Conservation (phyloP, 257 asterid genomes). For the Oldenlandia corymbosa region DNA sequence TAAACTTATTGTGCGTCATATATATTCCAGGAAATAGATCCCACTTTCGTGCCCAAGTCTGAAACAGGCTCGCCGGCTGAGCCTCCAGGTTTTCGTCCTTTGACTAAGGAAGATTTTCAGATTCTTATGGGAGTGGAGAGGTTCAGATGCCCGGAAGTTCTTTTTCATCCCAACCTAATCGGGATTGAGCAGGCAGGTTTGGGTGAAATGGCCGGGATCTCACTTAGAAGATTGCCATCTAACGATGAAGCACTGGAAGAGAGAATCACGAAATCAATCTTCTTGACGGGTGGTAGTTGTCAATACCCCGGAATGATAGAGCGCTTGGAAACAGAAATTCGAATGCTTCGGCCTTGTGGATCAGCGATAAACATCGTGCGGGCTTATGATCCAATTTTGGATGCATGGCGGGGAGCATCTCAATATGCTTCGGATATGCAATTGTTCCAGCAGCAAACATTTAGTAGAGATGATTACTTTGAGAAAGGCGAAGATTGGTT, state of each 20-base stretch:
- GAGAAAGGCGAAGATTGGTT: conserved; percentile 97
- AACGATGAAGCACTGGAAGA: conserved; percentile 41
- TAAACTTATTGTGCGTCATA: conserved; percentile 2
- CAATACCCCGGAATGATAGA: conserved; percentile 71
- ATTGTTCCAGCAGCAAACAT: conserved; percentile 55
- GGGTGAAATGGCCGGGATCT: conserved; percentile 78
- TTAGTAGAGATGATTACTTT: conserved; percentile 73
- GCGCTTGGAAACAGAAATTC: conserved; percentile 77
- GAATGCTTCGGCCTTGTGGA: conserved; percentile 80
- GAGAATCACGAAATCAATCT: conserved; percentile 62
- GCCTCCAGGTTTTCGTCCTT: conserved; percentile 73
- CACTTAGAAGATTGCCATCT: conserved; percentile 57
- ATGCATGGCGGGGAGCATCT: conserved; percentile 98
- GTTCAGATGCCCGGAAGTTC: conserved; percentile 87
- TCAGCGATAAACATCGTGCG: conserved; percentile 51
- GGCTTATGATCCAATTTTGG: conserved; percentile 67
- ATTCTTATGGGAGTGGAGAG: conserved; percentile 79
- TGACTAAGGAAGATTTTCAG: conserved; percentile 86
- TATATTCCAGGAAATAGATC: conserved; percentile 78
- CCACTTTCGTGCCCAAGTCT: conserved; percentile 57
- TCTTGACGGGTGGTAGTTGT: conserved; percentile 89
- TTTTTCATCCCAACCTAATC: conserved; percentile 66
- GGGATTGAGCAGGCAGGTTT: conserved; percentile 93
- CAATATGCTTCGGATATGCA: conserved; percentile 51
- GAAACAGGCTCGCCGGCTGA: conserved; percentile 61